A percentile compares a stretch with the other conserved stretches of the same genome.
Evolutionary conservation across 495 filamentous ascomycete species (phyloP).

Genomic region (Penicillium desertorum): DNA sequence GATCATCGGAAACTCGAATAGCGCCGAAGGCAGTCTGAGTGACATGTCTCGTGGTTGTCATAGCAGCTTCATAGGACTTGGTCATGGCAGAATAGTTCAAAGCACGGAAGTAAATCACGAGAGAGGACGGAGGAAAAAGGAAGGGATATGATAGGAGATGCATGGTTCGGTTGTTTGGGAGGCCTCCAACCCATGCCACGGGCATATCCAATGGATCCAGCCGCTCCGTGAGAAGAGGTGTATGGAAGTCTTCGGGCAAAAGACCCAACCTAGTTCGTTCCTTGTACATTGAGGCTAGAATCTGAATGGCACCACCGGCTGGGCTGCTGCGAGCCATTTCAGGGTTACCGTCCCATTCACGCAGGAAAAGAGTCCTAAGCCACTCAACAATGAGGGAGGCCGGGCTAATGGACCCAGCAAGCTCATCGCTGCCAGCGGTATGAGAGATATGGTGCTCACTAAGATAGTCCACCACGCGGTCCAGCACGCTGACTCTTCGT

Average conservation of each 20-base stretch:
- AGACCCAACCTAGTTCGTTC: conserved; percentile 63
- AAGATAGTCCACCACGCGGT: conserved; percentile 42
- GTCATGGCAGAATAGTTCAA: conserved; percentile 85
- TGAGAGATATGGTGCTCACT: conserved; percentile 33
- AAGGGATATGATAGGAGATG: conserved; percentile 83
- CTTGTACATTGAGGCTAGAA: conserved; percentile 72
- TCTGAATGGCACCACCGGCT: conserved; percentile 70
- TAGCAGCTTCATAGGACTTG: conserved; percentile 67
- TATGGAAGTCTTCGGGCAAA: conserved; percentile 65
- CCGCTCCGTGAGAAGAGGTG: conserved; percentile 71
- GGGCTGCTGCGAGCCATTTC: conserved; percentile 63
- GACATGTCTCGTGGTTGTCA: conserved; percentile 59
- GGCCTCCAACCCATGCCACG: conserved; percentile 62
- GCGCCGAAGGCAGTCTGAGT: conserved; percentile 54
- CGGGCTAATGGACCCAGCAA: conserved; percentile 35
- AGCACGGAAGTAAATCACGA: conserved; percentile 85
- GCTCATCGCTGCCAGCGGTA: conserved; percentile 34
- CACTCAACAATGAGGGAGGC: conserved; percentile 69
- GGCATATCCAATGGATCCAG: conserved; percentile 77
- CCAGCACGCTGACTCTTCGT: conserved; percentile 35
- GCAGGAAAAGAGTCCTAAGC: conserved; percentile 71
- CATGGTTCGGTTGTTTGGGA: conserved; percentile 57
- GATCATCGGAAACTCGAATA: conserved; percentile 42
- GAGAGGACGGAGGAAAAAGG: conserved; percentile 67
- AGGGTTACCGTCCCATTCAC: conserved; percentile 74